Evolutionary conservation across 768 basidiomycete genomes (phyloP), one percentile per base, ranked within the genome.

Genomic region (Clathrus columnatus): DNA sequence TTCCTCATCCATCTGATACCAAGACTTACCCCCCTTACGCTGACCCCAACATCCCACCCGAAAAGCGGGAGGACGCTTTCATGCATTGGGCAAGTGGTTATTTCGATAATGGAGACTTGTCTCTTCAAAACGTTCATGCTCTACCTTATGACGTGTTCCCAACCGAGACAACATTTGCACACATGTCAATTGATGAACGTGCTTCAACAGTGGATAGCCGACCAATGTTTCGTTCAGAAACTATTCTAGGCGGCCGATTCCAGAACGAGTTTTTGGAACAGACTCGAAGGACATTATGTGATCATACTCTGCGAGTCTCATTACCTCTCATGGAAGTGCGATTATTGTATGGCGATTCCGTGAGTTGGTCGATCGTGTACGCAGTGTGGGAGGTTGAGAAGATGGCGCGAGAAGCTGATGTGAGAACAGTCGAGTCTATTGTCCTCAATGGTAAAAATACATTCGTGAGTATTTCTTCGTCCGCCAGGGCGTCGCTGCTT

Each of bases 61-160:
- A 56, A 1, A 55, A 54, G 14, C 65, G 61, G 7, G 27, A 61
- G 17, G 57, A 53, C 1, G 60, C 62, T 10, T 68, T 68, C 51
- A 51, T 49, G 16, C 65, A 65, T 36, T 70, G 69, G 67, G 45
- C 67, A 17, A 68, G 67, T 0, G 49, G 60, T 1, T 73, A 71
- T 58, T 72, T 68, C 58, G 58, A 69, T 17, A 69, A 73, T 46
- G 60, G 61, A 45, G 64, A 69, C 46, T 50, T 70, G 24, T 48
- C 62, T 2, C 58, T 62, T 14, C 61, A 62, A 1, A 61, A 67
- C 55, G 55, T 59, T 2, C 59, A 64, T 56, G 28, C 54, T 0
- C 67, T 71, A 8, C 55, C 56, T 1, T 14, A 11, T 11, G 65
- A 62, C 56, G 61, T 67, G 20, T 6, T 68, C 11, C 63, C 67